Evolutionary conservation across 2,329 filamentous ascomycete genomes (phyloP).

Genomic region (Fusarium sulawesiense): DNA sequence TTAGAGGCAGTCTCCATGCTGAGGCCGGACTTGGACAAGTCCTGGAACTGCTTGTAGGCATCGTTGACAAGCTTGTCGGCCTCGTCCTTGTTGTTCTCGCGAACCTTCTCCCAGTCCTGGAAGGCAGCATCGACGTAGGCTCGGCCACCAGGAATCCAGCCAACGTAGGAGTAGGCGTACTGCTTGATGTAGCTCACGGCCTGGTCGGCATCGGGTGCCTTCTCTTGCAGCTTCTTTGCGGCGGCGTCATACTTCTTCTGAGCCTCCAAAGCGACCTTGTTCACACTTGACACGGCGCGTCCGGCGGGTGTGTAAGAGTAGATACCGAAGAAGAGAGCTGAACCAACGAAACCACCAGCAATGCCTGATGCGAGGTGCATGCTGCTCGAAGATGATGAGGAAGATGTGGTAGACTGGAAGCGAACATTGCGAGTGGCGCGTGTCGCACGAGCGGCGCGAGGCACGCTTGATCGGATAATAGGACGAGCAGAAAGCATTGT

Average conservation of each 20-base stretch:
- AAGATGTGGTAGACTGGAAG: slow-evolving; percentile 55
- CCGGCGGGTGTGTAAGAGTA: slow-evolving; percentile 60
- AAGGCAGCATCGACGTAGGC: slow-evolving; percentile 76
- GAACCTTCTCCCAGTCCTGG: slow-evolving; percentile 75
- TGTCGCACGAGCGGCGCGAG: slow-evolving; percentile 44
- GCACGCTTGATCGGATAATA: slow-evolving; percentile 45
- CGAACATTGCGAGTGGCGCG: slow-evolving; percentile 49
- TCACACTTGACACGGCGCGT: slow-evolving; percentile 55
- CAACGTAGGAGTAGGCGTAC: slow-evolving; percentile 75
- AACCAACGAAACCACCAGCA: slow-evolving; percentile 58
- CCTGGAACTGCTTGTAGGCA: slow-evolving; percentile 74
- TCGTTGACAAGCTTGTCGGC: slow-evolving; percentile 75
- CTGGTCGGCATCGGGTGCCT: slow-evolving; percentile 73
- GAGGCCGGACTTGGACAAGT: slow-evolving; percentile 68
- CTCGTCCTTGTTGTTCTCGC: slow-evolving; percentile 74
- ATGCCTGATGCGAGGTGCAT: slow-evolving; percentile 56
- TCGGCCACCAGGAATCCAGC: slow-evolving; percentile 77
- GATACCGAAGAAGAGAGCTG: slow-evolving; percentile 55
- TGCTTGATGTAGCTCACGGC: slow-evolving; percentile 73
- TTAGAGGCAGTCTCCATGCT: slow-evolving; percentile 71
- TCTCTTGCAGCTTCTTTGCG: slow-evolving; percentile 69
- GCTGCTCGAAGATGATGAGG: slow-evolving; percentile 33
- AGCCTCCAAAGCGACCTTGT: slow-evolving; percentile 64
- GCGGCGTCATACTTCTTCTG: slow-evolving; percentile 70
- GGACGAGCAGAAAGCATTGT: slow-evolving; percentile 50